These are phyloP conservation scores for Gossypium rotundifolium DNA, from an alignment of 345 rosid species.

Conservation along the genomic window DNA sequence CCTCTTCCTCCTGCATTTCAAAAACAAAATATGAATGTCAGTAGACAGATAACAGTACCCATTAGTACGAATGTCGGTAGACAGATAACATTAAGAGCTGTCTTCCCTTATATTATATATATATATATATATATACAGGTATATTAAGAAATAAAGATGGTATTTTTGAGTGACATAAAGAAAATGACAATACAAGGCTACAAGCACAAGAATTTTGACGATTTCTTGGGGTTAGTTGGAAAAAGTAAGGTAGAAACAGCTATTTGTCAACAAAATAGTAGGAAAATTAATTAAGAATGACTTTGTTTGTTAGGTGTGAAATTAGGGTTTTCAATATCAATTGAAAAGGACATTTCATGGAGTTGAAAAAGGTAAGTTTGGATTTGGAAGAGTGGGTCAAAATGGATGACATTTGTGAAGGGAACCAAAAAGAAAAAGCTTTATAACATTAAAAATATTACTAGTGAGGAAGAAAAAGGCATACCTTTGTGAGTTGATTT, in stretches of 20 bases:
- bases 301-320: slow-evolving; percentile 7
- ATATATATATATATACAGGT: too few relatives aligned
- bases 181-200: slow-evolving; percentile 19
- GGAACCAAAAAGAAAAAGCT: neutral
- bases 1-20: slow-evolving; percentile 27
- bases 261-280: too few relatives aligned
- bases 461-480: slow-evolving; percentile 1
- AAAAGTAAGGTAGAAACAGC: neutral
- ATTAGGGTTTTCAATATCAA: neutral
- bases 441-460: neutral
- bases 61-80: slow-evolving; percentile 24
- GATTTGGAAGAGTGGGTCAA: neutral
- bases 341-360: slow-evolving; percentile 4
- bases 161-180: too few relatives aligned
- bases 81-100: slow-evolving; percentile 18
- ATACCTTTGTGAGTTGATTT: slow-evolving; percentile 22
- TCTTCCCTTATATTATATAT: slow-evolving; percentile 14
- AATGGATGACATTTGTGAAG: neutral
- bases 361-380: slow-evolving; percentile 2
- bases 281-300: neutral
- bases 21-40: neutral
- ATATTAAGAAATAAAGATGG: too few relatives aligned
- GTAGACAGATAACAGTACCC: slow-evolving; percentile 15
- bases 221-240: slow-evolving; percentile 6
- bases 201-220: slow-evolving; percentile 17